Evolutionary conservation across 1,284 basidiomycete genomes (phyloP).

Genomic region (Porodaedalea pini): DNA sequence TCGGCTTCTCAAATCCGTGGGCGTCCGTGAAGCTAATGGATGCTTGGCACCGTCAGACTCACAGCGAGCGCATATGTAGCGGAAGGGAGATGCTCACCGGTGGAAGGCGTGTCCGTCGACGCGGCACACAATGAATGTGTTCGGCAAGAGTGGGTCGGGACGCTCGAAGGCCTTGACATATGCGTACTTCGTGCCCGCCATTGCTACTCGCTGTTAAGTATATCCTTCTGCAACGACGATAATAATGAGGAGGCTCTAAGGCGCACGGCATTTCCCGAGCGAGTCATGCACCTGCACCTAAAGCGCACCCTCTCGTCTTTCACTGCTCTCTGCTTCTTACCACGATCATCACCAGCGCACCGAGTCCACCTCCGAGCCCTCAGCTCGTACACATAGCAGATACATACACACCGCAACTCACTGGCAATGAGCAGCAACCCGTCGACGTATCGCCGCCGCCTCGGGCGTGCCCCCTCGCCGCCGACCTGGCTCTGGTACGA

Average conservation of each 20-base stretch:
- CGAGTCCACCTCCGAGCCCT: neutral
- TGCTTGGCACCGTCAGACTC: slow-evolving; percentile 5
- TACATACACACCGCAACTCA: neutral
- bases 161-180: slow-evolving; percentile 92
- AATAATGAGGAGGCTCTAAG: neutral
- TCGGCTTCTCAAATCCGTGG: slow-evolving; percentile 87
- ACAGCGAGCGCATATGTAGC: neutral
- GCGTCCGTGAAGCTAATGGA: slow-evolving; percentile 67
- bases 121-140: slow-evolving; percentile 82
- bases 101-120: slow-evolving; percentile 96
- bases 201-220: slow-evolving; percentile 30
- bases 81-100: slow-evolving; percentile 49
- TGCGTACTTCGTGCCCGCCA: slow-evolving; percentile 91
- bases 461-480: slow-evolving; percentile 74
- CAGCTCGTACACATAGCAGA: neutral
- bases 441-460: slow-evolving; percentile 63
- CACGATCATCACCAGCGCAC: slow-evolving; percentile 1
- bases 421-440: slow-evolving; percentile 30
- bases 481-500: slow-evolving; percentile 84
- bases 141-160: slow-evolving; percentile 81
- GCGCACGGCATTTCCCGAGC: neutral
- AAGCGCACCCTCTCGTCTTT: slow-evolving; percentile 10
- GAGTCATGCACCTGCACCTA: slow-evolving; percentile 7
- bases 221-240: neutral
- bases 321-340: slow-evolving; percentile 6